Conservation (phyloP, 2,329 filamentous ascomycete genomes). For the Cladophialophora chaetospira region DNA sequence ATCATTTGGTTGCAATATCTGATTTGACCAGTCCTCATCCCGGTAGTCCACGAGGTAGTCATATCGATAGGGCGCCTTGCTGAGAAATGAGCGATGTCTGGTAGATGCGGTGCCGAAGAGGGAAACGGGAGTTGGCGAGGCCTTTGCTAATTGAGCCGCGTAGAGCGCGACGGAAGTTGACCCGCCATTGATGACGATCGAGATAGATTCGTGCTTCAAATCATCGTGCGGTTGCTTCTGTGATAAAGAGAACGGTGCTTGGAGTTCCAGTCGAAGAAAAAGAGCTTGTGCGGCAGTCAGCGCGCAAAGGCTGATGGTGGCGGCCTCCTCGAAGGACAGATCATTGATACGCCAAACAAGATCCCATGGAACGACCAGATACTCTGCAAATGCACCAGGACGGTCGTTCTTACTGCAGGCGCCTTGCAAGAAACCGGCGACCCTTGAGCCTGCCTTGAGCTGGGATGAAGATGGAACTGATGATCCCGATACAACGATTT, state of each 20-base stretch:
- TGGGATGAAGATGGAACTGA: background rate
- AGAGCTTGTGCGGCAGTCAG: conserved; percentile 38
- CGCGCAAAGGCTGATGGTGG: conserved; percentile 36
- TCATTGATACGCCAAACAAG: conserved; percentile 32
- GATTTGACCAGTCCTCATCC: background rate
- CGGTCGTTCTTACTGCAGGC: conserved; percentile 9
- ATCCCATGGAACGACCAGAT: conserved; percentile 29
- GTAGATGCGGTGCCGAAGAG: background rate
- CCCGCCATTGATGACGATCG: background rate
- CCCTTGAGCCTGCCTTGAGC: background rate
- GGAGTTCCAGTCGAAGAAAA: conserved; percentile 26
- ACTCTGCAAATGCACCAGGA: conserved; percentile 36
- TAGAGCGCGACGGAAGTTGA: background rate
- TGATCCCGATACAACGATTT: background rate
- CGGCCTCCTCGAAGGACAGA: conserved; percentile 32
- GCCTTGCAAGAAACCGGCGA: conserved; percentile 7
- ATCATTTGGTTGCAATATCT: background rate
- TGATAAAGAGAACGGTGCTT: background rate
- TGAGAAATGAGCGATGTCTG: background rate
- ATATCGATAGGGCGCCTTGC: background rate
- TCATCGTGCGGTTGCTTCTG: background rate
- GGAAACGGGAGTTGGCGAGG: background rate
- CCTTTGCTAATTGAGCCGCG: background rate
- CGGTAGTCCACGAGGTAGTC: background rate
- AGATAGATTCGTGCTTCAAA: background rate